Conservation (phyloP, 371 early-diverging fungal species). For the Fennellomyces sp. region DNA sequence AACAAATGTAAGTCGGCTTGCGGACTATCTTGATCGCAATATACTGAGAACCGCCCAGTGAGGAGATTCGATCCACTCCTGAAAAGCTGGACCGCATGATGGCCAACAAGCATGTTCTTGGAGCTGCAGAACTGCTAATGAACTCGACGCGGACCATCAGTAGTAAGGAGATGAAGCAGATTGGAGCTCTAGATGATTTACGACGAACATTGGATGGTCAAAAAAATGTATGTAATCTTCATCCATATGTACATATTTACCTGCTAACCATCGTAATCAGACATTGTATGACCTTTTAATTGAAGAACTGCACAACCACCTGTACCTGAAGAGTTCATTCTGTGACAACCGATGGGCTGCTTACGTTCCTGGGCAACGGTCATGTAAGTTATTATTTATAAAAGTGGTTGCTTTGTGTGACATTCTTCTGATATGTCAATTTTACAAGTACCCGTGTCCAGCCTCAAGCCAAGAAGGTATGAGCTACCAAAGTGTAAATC, state of each 20-base stretch:
- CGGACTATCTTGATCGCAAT: no score
- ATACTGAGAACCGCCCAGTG: no score
- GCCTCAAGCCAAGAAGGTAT: slow-evolving; percentile 37
- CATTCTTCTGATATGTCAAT: background rate
- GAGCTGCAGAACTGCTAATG: slow-evolving; percentile 75
- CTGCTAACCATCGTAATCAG: slow-evolving; percentile 34
- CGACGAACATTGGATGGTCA: slow-evolving; percentile 72
- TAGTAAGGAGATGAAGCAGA: slow-evolving; percentile 76
- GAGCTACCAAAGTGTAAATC: no score
- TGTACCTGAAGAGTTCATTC: slow-evolving; percentile 86
- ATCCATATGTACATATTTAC: no score
- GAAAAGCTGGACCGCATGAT: slow-evolving; percentile 77
- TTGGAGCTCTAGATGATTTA: slow-evolving; percentile 85
- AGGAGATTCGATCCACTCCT: slow-evolving; percentile 80
- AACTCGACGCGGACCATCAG: slow-evolving; percentile 70
- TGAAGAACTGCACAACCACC: slow-evolving; percentile 91
- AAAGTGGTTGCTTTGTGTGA: no score
- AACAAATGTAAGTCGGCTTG: slow-evolving; percentile 77
- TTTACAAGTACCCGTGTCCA: slow-evolving; percentile 47
- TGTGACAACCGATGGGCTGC: slow-evolving; percentile 66
- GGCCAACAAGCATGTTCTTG: slow-evolving; percentile 79
- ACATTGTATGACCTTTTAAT: slow-evolving; percentile 76
- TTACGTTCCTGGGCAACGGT: slow-evolving; percentile 61
- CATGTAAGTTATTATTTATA: slow-evolving; percentile 39
- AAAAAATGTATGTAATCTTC: slow-evolving; percentile 53